Evolutionary conservation across 352 stramenopile genomes (phyloP), one percentile per base, ranked within the genome.

Genomic region (Pythium sukuiense): DNA sequence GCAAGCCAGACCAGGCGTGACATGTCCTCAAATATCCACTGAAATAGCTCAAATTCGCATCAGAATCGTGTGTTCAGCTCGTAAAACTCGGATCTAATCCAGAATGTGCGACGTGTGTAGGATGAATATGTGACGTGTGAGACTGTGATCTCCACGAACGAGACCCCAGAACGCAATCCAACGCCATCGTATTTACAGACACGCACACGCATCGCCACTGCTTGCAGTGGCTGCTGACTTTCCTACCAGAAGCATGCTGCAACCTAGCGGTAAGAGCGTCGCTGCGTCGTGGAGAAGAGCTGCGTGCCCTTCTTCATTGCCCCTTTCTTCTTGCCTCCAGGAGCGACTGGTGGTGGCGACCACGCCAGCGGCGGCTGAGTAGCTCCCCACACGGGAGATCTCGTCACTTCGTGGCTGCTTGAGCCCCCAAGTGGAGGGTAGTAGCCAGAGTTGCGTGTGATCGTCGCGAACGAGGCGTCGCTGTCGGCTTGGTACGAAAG

Each of bases 401-500:
- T 79, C 3, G 67, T 59, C 61, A 60, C 48, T 37, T 56, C 57
- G 12, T 63, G n/a, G 30, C 32, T 24, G 11, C 41, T 63, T 32
- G 27, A 39, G 18, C 55, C 61, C 30, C 79, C 79, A 2, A 94
- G 67, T 8, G 73, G 73, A 12, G 85, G 85, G 56, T 88, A 92
- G 67, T 90, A 92, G 16, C 85, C 85, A 16, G 78, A 92, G 27
- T 92, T 81, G 24, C 84, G 70, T 41, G 83, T 94, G 61, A 92
- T 79, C 43, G 72, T 73, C 39, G 83, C 85, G 60, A 92, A 94
- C 1, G 85, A 92, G 6, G 71, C 73, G 35, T 90, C 79, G 5
- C 76, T 76, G 39, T 76, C 69, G 39, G 39, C 39, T 48, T 48
- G 39, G 39, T 48, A 48, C 39, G 39, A 48, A 24, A 48, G 39